Base-by-base conservation (phyloP, 106 monocot genomes). In the Vanilla planifolia region DNA sequence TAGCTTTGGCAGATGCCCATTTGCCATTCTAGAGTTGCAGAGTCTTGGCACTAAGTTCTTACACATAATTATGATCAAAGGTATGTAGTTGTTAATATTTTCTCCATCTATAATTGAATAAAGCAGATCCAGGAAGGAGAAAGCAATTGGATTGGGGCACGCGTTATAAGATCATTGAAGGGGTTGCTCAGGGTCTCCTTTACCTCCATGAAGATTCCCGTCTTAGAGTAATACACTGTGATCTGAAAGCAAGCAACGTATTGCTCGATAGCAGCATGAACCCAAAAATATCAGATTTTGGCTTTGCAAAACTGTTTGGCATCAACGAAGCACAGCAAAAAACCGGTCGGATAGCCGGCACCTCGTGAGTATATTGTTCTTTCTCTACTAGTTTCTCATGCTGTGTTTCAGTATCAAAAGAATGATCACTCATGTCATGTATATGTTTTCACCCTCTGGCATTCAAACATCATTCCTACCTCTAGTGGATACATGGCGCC, bases 401-500 rank as follows among this genome's bases (percentile, higher is more conserved):
- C n/a, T n/a, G n/a, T n/a, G n/a, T n/a, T n/a, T n/a, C n/a, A n/a
- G n/a, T n/a, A n/a, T 36, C 3, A 39, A 4, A 5, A 22, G 20
- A 36, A 9, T 19, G 14, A 2, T 36, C 22, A 21, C 35, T 21
- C 11, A 36, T 39, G 8, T 23, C 6, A 11, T 56, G 29, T 4
- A n/a, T 35, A 32, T 4, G n/a, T n/a, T 15, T 0, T 3, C 28
- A n/a, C 32, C 15, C n/a, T 53, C 11, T 14, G 7, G 39, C 39
- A 8, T 14, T 9, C 40, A 2, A 15, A 30, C 53, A 24, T 30
- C 53, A 14, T n/a, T 53, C 30, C 29, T 6, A 1, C 28, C 30
- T 32, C 13, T 16, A 75, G 75, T 24, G 75, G 68, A 8, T 75
- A 75, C 21, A 75, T 75, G 75, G 61, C 75, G n/a, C 75, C 67